A percentile compares a stretch with the other conserved stretches of the same genome.
phyloP scores from a whole-genome alignment of 306 rosid genomes.

The Acmispon strigosus region DNA sequence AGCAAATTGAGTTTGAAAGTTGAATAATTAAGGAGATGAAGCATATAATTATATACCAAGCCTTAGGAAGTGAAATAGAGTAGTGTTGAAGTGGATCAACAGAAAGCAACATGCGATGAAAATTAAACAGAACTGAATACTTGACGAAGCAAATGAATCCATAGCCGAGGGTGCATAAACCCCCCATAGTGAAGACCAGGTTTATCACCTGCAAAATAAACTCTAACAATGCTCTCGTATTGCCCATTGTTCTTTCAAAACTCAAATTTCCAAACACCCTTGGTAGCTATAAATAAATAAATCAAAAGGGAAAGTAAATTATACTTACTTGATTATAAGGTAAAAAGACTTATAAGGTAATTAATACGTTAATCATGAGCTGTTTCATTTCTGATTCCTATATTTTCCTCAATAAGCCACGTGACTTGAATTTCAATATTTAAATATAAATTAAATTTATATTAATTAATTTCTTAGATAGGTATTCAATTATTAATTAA shows the following conservation, averaged over 20 bases:
- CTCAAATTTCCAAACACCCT: no score
- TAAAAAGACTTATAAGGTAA: no score
- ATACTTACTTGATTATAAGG: no score
- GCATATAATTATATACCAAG: constrained; percentile 2
- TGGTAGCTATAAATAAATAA: no score
- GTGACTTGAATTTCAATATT: no score
- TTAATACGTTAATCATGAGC: no score
- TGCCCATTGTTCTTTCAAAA: not conserved
- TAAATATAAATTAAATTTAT: no score
- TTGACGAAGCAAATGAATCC: constrained; percentile 12
- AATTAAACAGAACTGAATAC: not conserved
- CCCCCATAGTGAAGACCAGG: not conserved
- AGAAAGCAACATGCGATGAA: constrained; percentile 2
- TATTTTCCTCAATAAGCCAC: no score
- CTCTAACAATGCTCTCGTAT: constrained; percentile 18
- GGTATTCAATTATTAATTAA: no score
- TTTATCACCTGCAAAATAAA: constrained; percentile 21
- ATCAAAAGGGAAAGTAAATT: no score
- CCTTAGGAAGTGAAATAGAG: not conserved
- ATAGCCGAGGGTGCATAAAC: constrained; percentile 11
- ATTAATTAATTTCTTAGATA: no score
- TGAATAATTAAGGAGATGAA: not conserved
- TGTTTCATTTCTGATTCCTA: no score
- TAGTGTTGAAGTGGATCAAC: not conserved
- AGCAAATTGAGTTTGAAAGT: not conserved